Percentiles rank a stretch among this genome's conserved stretches.
phyloP scores from a whole-genome alignment of 2,329 filamentous ascomycete species.

The Drechslerella stenobrocha region DNA sequence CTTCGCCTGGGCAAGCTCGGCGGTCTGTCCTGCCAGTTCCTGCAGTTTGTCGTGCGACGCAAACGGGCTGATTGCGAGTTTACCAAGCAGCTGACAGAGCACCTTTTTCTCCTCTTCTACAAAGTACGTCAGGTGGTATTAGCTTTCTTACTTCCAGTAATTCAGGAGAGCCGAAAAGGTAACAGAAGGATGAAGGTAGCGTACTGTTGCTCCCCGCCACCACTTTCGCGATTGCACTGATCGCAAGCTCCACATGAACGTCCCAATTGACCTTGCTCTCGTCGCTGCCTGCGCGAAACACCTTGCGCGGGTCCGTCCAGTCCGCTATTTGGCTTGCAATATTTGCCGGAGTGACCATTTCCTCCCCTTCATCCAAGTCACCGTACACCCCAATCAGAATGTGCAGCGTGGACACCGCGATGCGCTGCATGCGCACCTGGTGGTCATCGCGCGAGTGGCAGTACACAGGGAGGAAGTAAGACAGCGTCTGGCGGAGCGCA shows the following conservation, averaged over 20 bases:
- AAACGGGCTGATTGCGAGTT: slow-evolving; percentile 75
- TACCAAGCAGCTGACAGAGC: slow-evolving; percentile 74
- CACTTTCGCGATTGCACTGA: slow-evolving; percentile 74
- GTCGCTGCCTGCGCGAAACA: slow-evolving; percentile 63
- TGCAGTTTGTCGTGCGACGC: slow-evolving; percentile 65
- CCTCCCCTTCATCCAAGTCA: slow-evolving; percentile 72
- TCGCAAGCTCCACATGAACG: slow-evolving; percentile 77
- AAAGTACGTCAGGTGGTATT: slow-evolving; percentile 2
- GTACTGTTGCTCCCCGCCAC: slow-evolving; percentile 68
- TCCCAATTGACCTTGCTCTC: slow-evolving; percentile 70
- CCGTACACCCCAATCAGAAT: slow-evolving; percentile 73
- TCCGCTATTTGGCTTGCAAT: slow-evolving; percentile 84
- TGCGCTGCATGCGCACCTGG: slow-evolving; percentile 73
- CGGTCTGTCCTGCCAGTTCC: slow-evolving; percentile 63
- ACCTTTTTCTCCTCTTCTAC: slow-evolving; percentile 83
- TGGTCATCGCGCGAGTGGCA: slow-evolving; percentile 83
- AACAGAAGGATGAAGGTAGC: slow-evolving; percentile 53
- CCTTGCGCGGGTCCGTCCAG: slow-evolving; percentile 90
- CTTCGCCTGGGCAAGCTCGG: slow-evolving; percentile 67
- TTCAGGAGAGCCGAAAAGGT: not conserved
- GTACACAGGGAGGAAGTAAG: slow-evolving; percentile 93
- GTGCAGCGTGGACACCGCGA: slow-evolving; percentile 74
- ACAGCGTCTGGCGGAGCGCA: slow-evolving; percentile 79
- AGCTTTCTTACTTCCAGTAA: not conserved
- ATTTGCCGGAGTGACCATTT: slow-evolving; percentile 75